Conservation (phyloP, 768 basidiomycete species). For the Fomitopsis serialis region DNA sequence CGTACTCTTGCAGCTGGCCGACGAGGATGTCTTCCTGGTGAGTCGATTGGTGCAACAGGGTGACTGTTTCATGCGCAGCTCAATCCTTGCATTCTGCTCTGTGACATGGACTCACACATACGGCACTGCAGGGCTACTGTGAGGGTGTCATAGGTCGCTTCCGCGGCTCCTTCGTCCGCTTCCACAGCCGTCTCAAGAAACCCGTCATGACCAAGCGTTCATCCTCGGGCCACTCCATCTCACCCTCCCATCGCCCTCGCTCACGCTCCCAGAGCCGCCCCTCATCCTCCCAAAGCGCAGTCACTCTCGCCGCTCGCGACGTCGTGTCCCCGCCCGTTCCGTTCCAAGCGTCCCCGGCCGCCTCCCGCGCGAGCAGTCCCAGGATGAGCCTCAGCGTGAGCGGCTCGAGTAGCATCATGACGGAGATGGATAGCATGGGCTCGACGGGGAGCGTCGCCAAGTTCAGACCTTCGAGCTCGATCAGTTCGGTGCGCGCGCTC, state of each 20-base stretch:
- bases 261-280: conserved; percentile 15
- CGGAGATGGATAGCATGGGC: not conserved
- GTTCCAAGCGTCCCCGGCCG: not conserved
- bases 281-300: conserved; percentile 21
- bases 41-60: too few species aligned
- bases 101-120: too few species aligned
- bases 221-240: conserved; percentile 25
- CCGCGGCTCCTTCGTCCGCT: conserved; percentile 53
- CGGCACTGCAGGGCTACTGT: conserved; percentile 61
- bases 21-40: conserved; percentile 60
- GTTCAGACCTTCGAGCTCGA: not conserved
- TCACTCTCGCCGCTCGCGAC: conserved; percentile 14
- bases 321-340: conserved; percentile 8
- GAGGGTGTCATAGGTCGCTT: conserved; percentile 85
- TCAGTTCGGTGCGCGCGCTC: not conserved
- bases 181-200: conserved; percentile 72
- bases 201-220: conserved; percentile 71
- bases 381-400: not conserved
- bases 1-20: conserved; percentile 66
- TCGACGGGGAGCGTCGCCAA: not conserved
- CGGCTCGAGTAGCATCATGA: not conserved
- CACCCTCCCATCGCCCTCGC: conserved; percentile 11
- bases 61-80: too few species aligned
- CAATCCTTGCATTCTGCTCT: too few species aligned
- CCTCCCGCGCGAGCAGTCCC: not conserved